phyloP scores from a whole-genome alignment of 208 protist species.

The Trypanosoma mega region DNA sequence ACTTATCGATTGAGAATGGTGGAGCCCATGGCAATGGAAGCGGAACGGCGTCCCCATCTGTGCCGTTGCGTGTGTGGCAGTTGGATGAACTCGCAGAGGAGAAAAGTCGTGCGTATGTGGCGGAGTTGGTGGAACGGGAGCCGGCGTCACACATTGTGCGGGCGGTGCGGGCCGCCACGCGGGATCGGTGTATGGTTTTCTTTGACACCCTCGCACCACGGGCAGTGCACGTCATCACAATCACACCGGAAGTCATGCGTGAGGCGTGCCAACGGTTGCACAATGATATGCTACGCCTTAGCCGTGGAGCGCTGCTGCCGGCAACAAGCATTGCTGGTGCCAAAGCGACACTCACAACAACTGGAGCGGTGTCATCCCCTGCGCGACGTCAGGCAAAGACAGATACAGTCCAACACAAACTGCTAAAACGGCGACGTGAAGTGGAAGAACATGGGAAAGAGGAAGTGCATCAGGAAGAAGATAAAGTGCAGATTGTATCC shows the following conservation, averaged over 20 bases:
- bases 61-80: constrained; percentile 56
- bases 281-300: constrained; percentile 58
- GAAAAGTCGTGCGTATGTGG: constrained; percentile 59
- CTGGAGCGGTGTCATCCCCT: too few relatives aligned
- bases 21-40: constrained; percentile 1
- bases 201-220: constrained; percentile 71
- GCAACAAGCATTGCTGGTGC: constrained; percentile 5
- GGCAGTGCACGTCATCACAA: constrained; percentile 45
- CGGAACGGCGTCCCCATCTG: not conserved
- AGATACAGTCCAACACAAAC: too few relatives aligned
- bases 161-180: constrained; percentile 52
- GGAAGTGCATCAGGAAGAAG: too few relatives aligned
- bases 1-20: not conserved
- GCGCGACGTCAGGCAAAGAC: too few relatives aligned
- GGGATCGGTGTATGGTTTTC: constrained; percentile 86
- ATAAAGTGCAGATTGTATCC: too few relatives aligned
- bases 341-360: constrained; percentile 7
- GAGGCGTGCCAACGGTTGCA: constrained; percentile 53
- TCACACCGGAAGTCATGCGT: constrained; percentile 35
- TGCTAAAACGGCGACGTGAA: too few relatives aligned
- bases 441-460: too few relatives aligned
- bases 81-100: constrained; percentile 70
- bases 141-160: constrained; percentile 75
- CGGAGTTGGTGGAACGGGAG: constrained; percentile 75
- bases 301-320: constrained; percentile 62